Conservation (phyloP, 2,329 filamentous ascomycete species). For the Cladosporium sp. region DNA sequence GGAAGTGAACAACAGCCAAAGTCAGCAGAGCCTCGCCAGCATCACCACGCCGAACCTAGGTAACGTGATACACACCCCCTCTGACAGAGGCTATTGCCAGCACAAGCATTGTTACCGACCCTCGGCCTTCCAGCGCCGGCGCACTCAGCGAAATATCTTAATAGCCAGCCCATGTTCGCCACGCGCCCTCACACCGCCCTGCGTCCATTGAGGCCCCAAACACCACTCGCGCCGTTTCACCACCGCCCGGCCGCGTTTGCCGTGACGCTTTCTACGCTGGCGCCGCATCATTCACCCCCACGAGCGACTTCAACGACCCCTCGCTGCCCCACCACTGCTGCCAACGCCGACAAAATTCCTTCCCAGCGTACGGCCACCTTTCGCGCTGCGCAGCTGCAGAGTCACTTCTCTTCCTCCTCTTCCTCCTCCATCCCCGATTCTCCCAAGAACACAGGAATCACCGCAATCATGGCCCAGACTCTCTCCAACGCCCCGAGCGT, state of each 20-base stretch:
- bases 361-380: conserved; percentile 14
- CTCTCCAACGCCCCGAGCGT: conserved; percentile 45
- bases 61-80: neutral
- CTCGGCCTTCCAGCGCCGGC: conserved; percentile 5
- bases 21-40: neutral
- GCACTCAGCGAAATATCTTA: neutral
- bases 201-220: conserved; percentile 12
- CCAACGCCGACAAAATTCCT: conserved; percentile 21
- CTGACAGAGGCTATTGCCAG: neutral
- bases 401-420: conserved; percentile 21
- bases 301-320: conserved; percentile 14
- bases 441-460: conserved; percentile 13
- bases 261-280: conserved; percentile 13
- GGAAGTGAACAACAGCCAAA: conserved; percentile 1
- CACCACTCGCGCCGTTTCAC: conserved; percentile 1
- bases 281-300: conserved; percentile 12
- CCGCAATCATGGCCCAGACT: conserved; percentile 10
- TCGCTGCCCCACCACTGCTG: conserved; percentile 23
- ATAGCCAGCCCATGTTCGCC: neutral
- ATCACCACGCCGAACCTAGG: neutral
- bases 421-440: conserved; percentile 11
- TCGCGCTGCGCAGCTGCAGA: conserved; percentile 21
- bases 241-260: conserved; percentile 9
- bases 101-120: neutral
- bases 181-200: conserved; percentile 11